Evolutionary conservation across 2,329 filamentous ascomycete species (phyloP).

Genomic region (Cryphonectria japonica): DNA sequence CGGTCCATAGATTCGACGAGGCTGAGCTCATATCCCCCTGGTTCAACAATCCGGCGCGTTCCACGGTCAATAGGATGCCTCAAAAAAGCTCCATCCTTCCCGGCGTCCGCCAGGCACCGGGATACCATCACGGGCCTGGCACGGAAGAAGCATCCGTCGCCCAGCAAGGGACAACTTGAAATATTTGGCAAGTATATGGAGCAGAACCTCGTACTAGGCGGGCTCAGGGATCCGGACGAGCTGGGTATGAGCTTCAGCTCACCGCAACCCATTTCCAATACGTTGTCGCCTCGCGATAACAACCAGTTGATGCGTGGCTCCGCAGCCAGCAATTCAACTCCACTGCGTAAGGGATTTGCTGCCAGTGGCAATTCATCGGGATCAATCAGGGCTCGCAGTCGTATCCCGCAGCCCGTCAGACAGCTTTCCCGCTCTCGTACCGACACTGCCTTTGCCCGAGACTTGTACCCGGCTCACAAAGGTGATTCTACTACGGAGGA

Average conservation of each 20-base stretch:
- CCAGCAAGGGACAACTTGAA: conserved; percentile 46
- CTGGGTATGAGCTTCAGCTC: conserved; percentile 33
- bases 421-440: conserved; percentile 25
- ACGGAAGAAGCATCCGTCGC: conserved; percentile 50
- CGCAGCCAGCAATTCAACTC: conserved; percentile 11
- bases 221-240: conserved; percentile 36
- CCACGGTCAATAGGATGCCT: conserved; percentile 25
- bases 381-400: conserved; percentile 24
- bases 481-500: conserved; percentile 32
- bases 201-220: conserved; percentile 19
- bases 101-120: conserved; percentile 5
- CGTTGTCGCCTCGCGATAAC: conserved; percentile 35
- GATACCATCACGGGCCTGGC: neutral
- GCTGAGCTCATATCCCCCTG: conserved; percentile 26
- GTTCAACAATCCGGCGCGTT: conserved; percentile 31
- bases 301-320: conserved; percentile 35
- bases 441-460: conserved; percentile 23
- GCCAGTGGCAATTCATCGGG: conserved; percentile 15
- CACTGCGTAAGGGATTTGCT: conserved; percentile 8
- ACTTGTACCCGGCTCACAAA: conserved; percentile 22
- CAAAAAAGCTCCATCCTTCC: conserved; percentile 20
- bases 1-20: conserved; percentile 16
- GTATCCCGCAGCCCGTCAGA: conserved; percentile 33
- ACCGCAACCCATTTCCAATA: neutral
- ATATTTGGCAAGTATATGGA: conserved; percentile 35